Evolutionary conservation across 2,329 filamentous ascomycete species (phyloP), one percentile per base, ranked within the genome.

Genomic region (Sporothrix globosa): DNA sequence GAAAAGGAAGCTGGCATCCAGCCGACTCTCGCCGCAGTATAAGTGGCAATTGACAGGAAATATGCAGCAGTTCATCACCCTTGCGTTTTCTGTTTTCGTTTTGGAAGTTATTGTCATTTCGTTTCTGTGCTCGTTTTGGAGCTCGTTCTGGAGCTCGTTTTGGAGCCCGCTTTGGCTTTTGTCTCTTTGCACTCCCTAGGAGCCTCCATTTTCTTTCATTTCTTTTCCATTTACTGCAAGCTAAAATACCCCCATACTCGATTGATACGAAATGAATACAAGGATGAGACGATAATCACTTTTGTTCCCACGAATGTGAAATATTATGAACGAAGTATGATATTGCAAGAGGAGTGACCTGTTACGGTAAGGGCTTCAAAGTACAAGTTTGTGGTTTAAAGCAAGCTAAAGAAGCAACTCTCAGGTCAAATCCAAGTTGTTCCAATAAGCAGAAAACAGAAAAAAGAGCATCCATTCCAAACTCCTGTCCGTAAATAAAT

Each of bases 1-100:
- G 73, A 74, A 41, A 73, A 72, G 58, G 69, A 68, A 53, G 41
- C 30, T 10, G 13, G 60, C 50, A 13, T 7, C 21, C 53, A 39
- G n/a, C 24, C 58, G n/a, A 21, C 58, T 3, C n/a, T 63, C 2
- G 39, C 19, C 17, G 27, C 41, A 21, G 66, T 21, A 24, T 52
- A 9, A 10, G 17, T 14, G n/a, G 52, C n/a, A 54, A 27, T 24
- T n/a, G 44, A 1, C n/a, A n/a, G 11, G 21, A 21, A 27, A 54
- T 54, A n/a, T 54, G 6, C 13, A 11, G 52, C 21, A n/a, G 2
- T 2, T 27, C 7, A 54, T n/a, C 3, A 19, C n/a, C n/a, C 7
- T 52, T 24, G 6, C 4, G 27, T 52, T 52, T 24, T 52, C 19
- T 19, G 50, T 10, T 52, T 52, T 52, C 4, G 7, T 24, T 52